Evolutionary conservation across 805 yeast species (phyloP).

Genomic region (Debaryomyces maramus): DNA sequence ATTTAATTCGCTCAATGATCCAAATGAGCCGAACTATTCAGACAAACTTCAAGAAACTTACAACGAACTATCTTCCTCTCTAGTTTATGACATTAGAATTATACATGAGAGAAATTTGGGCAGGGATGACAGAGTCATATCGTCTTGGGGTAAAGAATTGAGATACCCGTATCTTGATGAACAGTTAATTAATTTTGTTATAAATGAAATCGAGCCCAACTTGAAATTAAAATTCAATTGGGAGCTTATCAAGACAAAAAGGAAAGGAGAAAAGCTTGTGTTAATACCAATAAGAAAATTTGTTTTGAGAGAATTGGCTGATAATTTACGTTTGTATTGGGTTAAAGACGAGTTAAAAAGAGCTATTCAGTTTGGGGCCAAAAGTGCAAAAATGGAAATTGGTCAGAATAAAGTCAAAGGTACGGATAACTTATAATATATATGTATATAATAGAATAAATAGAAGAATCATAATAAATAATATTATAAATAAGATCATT

Average conservation of each 20-base stretch:
- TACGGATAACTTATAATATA: slow-evolving; percentile 47
- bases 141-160: slow-evolving; percentile 85
- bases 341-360: slow-evolving; percentile 80
- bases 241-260: slow-evolving; percentile 19
- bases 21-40: slow-evolving; percentile 18
- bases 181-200: slow-evolving; percentile 51
- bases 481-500: not conserved
- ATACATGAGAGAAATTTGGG: slow-evolving; percentile 81
- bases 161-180: slow-evolving; percentile 84
- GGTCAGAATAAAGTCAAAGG: slow-evolving; percentile 80
- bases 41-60: slow-evolving; percentile 23
- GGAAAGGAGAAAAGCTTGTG: slow-evolving; percentile 25
- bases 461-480: slow-evolving; percentile 4
- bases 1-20: slow-evolving; percentile 28
- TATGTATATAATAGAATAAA: not conserved
- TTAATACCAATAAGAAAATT: slow-evolving; percentile 44
- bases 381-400: slow-evolving; percentile 88
- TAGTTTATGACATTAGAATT: slow-evolving; percentile 68
- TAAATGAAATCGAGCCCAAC: slow-evolving; percentile 49
- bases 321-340: slow-evolving; percentile 44
- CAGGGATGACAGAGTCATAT: slow-evolving; percentile 87
- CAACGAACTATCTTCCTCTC: slow-evolving; percentile 52
- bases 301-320: slow-evolving; percentile 64
- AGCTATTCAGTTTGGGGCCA: slow-evolving; percentile 96
- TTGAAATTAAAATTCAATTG: slow-evolving; percentile 40